Percentiles rank a stretch among this genome's conserved stretches.
Conservation (phyloP, 768 basidiomycete species). For the Imleria badia region DNA sequence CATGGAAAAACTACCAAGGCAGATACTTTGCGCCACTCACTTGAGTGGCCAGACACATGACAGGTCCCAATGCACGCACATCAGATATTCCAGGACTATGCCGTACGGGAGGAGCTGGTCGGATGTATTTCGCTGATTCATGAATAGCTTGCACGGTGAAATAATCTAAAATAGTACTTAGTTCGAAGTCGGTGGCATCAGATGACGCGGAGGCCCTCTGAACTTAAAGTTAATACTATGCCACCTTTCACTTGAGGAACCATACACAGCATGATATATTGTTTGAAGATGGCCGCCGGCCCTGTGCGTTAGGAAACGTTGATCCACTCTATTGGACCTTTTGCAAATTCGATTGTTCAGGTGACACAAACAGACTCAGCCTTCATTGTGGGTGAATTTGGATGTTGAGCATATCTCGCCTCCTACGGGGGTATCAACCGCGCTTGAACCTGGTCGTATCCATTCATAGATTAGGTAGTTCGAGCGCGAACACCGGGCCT, state of each 20-base stretch:
- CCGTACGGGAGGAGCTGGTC: background rate
- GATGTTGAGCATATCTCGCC: background rate
- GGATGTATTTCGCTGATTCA: background rate
- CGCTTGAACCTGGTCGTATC: conserved; percentile 1
- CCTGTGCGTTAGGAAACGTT: background rate
- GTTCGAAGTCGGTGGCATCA: background rate
- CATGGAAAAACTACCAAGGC: background rate
- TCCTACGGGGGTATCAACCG: background rate
- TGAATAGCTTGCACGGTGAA: conserved; percentile 1
- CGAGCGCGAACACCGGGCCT: conserved; percentile 5
- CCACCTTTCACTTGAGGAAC: background rate
- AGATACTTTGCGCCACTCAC: conserved; percentile 5
- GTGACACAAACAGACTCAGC: conserved; percentile 1
- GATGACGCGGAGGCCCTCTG: background rate
- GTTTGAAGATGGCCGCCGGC: background rate
- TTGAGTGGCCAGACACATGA: conserved; percentile 7
- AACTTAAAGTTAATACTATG: background rate
- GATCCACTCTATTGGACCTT: background rate
- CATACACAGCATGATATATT: background rate
- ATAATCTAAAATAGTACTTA: background rate
- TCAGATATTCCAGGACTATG: background rate
- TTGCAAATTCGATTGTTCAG: conserved; percentile 1
- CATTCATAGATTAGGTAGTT: conserved; percentile 5
- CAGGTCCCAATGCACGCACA: background rate
- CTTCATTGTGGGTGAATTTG: conserved; percentile 3